These are phyloP conservation scores for Biscogniauxia marginata DNA, from an alignment of 2,329 filamentous ascomycete genomes.

Conservation along the genomic window DNA sequence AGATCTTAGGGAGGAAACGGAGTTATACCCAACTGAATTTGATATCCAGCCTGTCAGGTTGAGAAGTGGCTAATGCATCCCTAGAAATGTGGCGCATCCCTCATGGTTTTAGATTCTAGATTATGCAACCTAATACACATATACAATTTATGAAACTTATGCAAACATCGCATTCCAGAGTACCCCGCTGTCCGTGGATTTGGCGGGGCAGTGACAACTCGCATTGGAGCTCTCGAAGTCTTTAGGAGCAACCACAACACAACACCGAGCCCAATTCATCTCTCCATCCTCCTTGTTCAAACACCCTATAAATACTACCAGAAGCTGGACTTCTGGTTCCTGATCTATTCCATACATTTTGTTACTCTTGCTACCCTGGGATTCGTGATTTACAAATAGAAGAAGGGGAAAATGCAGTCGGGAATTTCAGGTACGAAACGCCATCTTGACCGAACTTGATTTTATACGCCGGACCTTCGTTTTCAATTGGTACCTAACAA, in stretches of 20 bases:
- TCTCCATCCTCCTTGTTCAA: background rate
- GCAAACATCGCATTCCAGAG: constrained; percentile 1
- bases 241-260: background rate
- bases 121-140: background rate
- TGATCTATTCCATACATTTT: background rate
- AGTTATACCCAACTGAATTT: too few species aligned
- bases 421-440: constrained; percentile 65
- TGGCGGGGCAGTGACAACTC: constrained; percentile 1
- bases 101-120: background rate
- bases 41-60: too few species aligned
- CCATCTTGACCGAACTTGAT: background rate
- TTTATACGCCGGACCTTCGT: background rate
- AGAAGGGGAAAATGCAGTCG: constrained; percentile 66
- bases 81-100: background rate
- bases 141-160: background rate
- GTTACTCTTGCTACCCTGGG: background rate
- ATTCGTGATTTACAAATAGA: background rate
- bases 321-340: constrained; percentile 7
- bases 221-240: background rate
- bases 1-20: too few species aligned
- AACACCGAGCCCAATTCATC: background rate
- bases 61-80: too few species aligned
- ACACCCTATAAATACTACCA: background rate
- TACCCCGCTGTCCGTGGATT: constrained; percentile 11
- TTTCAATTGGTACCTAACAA: background rate